Percentiles rank a stretch among this genome's conserved stretches.
Conservation (phyloP, 768 basidiomycete genomes). For the Artomyces pyxidatus region DNA sequence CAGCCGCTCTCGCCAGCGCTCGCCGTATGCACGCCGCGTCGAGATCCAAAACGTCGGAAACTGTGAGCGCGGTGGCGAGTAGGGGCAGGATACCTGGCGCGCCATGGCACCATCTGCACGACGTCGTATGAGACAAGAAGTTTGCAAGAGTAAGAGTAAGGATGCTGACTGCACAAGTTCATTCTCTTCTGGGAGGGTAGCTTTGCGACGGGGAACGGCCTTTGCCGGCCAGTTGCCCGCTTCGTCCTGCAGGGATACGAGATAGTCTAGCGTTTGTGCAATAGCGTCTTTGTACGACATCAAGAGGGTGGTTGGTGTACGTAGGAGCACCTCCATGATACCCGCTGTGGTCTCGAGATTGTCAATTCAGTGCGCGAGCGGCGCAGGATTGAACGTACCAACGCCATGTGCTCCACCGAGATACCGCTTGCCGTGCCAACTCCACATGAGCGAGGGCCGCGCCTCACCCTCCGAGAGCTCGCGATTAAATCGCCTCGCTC, state of each 20-base stretch:
- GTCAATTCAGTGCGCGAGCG: neutral
- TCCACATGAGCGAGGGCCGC: constrained; percentile 47
- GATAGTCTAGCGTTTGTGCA: constrained; percentile 38
- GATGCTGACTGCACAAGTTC: constrained; percentile 40
- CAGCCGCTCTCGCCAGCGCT: constrained; percentile 33
- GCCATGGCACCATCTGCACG: constrained; percentile 50
- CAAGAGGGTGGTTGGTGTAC: constrained; percentile 31
- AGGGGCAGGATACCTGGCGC: constrained; percentile 43
- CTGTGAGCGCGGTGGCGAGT: constrained; percentile 23
- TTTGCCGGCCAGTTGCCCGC: constrained; percentile 48
- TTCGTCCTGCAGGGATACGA: constrained; percentile 35
- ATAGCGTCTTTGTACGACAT: constrained; percentile 33
- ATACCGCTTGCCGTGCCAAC: constrained; percentile 49
- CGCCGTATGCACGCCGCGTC: no score
- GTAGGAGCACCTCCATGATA: constrained; percentile 43
- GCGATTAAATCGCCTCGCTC: constrained; percentile 26
- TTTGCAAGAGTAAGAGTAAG: neutral
- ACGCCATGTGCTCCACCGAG: constrained; percentile 55
- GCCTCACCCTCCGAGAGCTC: constrained; percentile 18
- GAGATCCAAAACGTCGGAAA: no score
- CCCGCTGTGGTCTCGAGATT: constrained; percentile 30
- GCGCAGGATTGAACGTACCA: constrained; percentile 27
- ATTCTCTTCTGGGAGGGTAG: constrained; percentile 16
- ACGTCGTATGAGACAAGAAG: neutral
- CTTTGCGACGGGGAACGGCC: constrained; percentile 17